Evolutionary conservation across 1,284 basidiomycete species (phyloP).

Genomic region (Irpex sp.): DNA sequence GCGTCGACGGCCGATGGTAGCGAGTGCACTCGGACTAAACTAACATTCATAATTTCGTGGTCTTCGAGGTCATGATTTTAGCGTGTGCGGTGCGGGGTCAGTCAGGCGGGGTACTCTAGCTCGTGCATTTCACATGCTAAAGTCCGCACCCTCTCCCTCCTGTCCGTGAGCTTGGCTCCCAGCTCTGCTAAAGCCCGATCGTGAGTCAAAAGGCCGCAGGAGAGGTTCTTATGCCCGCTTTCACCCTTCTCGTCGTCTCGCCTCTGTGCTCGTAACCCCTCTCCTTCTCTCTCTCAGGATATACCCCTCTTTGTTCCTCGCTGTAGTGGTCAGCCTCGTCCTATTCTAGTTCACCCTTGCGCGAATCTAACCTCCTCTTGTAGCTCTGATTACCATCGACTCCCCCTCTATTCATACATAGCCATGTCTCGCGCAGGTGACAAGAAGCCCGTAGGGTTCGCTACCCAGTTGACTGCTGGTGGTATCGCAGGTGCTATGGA

Average conservation of each 20-base stretch:
- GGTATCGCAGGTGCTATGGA: conserved; percentile 91
- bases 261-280: neutral
- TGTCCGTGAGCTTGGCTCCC: neutral
- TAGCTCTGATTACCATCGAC: neutral
- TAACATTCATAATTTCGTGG: no score
- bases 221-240: neutral
- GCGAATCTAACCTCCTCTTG: neutral
- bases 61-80: neutral
- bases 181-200: conserved; percentile 1
- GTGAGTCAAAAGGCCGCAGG: neutral
- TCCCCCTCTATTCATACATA: neutral
- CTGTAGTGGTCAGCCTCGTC: neutral
- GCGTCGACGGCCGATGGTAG: neutral
- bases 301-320: neutral
- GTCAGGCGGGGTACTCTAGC: neutral
- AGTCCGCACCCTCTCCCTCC: neutral
- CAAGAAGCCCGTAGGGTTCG: conserved; percentile 78
- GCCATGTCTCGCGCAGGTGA: conserved; percentile 56
- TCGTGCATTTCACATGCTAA: neutral
- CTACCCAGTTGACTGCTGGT: conserved; percentile 89
- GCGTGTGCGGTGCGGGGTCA: neutral
- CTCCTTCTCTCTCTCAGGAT: neutral
- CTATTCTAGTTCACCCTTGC: neutral
- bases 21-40: neutral
- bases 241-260: neutral